Percentiles rank a stretch among this genome's conserved stretches.
Conservation (phyloP, 2,329 filamentous ascomycete species). For the Fusarium cyanostomum region DNA sequence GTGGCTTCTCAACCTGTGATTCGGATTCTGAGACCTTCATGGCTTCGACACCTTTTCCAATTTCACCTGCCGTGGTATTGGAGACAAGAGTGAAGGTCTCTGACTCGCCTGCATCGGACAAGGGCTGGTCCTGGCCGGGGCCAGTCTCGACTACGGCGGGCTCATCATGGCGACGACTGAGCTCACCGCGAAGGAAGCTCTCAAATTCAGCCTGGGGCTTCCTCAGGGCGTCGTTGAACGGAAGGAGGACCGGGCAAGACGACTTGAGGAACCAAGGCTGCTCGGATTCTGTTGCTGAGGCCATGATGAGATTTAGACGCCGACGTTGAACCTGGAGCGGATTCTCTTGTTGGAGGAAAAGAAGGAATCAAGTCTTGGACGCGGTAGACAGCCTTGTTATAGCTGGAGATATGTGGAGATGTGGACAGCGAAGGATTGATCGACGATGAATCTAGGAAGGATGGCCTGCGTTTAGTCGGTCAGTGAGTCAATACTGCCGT, state of each 20-base stretch:
- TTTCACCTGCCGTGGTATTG: constrained; percentile 40
- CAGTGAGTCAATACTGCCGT: constrained; percentile 39
- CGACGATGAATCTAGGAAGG: neutral
- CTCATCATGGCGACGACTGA: constrained; percentile 30
- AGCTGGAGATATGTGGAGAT: neutral
- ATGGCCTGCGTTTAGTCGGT: constrained; percentile 6
- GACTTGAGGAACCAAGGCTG: constrained; percentile 53
- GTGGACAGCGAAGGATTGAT: neutral
- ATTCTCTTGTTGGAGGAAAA: neutral
- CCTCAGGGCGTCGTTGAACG: constrained; percentile 48
- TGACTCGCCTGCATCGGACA: constrained; percentile 28
- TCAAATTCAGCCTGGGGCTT: constrained; percentile 48
- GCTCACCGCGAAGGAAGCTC: constrained; percentile 43
- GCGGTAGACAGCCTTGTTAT: constrained; percentile 11
- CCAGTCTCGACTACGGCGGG: neutral
- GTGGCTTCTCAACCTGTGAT: neutral
- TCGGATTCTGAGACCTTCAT: constrained; percentile 19
- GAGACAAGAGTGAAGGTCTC: constrained; percentile 44
- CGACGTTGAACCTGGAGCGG: no score
- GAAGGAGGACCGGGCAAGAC: constrained; percentile 51
- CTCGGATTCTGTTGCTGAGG: constrained; percentile 29
- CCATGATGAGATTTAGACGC: no score
- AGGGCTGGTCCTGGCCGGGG: neutral
- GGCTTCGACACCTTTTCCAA: constrained; percentile 25
- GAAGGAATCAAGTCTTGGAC: neutral